Evolutionary conservation across 129 eudicot genomes (phyloP), one percentile per base, ranked within the genome.

Genomic region (Glebionis coronaria): DNA sequence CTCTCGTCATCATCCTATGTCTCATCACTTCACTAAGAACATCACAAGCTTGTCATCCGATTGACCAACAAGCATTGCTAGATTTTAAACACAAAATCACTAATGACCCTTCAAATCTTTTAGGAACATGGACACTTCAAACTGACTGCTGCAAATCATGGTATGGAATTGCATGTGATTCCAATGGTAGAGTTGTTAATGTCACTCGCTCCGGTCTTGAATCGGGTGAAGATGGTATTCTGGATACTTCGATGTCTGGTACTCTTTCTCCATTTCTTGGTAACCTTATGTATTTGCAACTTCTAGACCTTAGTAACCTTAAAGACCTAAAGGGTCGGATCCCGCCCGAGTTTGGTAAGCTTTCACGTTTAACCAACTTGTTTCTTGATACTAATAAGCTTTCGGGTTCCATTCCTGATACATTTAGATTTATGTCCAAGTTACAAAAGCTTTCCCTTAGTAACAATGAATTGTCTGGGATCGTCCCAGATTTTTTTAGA

Each of bases 231-330:
- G 97, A 83, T 61, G 69, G 63, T 77, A 75, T 81, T 42, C 49
- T 79, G 11, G 97, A 85, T 73, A 91, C 96, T 5, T 75, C 86
- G 12, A 81, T 91, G 76, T 79, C 86, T 27, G 96, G 97, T 49
- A 88, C 85, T 2, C 80, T 91, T 4, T 87, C 97, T 42, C 88
- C 97, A 35, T 85, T 78, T 53, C 90, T 91, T n/a, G 78, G 82
- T 46, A 91, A 91, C 65, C 90, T 91, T 18, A 74, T 87, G 0
- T 81, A 63, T 63, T 93, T 91, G 2, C 75, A 81, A 75, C 75
- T 84, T 52, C 97, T 91, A 61, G 93, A 91, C 21, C 84, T 91
- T 29, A 81, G 97, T 50, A 68, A 85, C 60, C 90, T 86, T 65
- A 87, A 91, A 65, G 79, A 78, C 10, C 61, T 91, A 46, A 29